Evolutionary conservation across 2,329 filamentous ascomycete species (phyloP), one percentile per base, ranked within the genome.

Genomic region (Aspergillus tubingensis): DNA sequence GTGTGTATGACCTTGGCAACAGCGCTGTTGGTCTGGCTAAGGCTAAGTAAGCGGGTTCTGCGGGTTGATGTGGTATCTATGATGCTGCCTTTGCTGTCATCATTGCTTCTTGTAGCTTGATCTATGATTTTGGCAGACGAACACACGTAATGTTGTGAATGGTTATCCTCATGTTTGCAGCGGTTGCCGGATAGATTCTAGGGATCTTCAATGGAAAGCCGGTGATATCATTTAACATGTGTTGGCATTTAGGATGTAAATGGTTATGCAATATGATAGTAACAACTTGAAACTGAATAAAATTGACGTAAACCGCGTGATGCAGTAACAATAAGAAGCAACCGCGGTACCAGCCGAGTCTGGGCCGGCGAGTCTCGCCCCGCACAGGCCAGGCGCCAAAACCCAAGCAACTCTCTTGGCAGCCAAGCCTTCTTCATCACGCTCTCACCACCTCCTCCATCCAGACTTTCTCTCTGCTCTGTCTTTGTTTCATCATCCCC

Each of bases 1-100:
- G 92, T 66, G 90, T 99, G 74, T 99, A 99, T 77, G 92, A 99
- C 80, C 85, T 97, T 62, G 93, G 91, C 77, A 93, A 91, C 83
- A 85, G 89, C 75, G 88, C 90, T 59, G 92, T 99, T 65, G 93
- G 92, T 74, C 86, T 99, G 71, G 95, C 94, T 72, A 89, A 90
- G 81, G 85, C 94, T 68, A 95, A 92, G 82, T 86, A 85, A 76
- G 68, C 10, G 2, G 59, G 48, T 30, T 11, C 23, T 27, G 51
- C 65, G 48, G 48, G 48, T 49, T 52, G 50, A 48, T 54, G 41
- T 54, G 41, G 32, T 48, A 56, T 58, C 62, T 59, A 62, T 60
- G 59, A 50, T 39, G 25, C 53, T 23, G 17, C 23, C n/a, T 13
- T 27, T 27, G 39, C 25, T 30, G 53, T 36, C 27, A 47, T 55